Evolutionary conservation across 2,329 filamentous ascomycete genomes (phyloP).

Genomic region (Balansia obtecta): DNA sequence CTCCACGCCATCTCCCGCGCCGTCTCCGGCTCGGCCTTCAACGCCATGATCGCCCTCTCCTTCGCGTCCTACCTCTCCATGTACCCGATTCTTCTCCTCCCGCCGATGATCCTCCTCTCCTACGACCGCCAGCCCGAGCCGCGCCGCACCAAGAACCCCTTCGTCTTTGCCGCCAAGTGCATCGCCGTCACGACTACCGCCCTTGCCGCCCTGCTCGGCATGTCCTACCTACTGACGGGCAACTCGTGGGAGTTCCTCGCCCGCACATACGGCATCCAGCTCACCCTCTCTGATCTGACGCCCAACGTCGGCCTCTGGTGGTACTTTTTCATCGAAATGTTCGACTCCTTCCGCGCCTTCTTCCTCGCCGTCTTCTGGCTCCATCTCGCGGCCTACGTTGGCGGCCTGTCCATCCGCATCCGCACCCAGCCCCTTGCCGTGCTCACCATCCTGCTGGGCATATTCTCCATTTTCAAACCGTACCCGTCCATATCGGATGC

Average conservation of each 20-base stretch:
- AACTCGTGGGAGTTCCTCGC: conserved; percentile 77
- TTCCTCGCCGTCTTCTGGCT: conserved; percentile 98
- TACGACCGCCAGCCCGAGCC: conserved; percentile 49
- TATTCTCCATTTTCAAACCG: conserved; percentile 92
- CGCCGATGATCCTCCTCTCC: conserved; percentile 68
- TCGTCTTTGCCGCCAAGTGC: conserved; percentile 42
- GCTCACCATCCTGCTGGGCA: conserved; percentile 69
- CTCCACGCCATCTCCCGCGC: conserved; percentile 75
- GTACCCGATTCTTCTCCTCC: conserved; percentile 78
- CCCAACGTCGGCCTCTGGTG: conserved; percentile 97
- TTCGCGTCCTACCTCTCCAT: conserved; percentile 86
- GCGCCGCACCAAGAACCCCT: conserved; percentile 21
- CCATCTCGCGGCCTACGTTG: conserved; percentile 81
- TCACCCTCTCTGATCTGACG: conserved; percentile 82
- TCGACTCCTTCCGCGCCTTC: conserved; percentile 93
- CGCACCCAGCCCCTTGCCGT: conserved; percentile 79
- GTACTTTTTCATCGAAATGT: conserved; percentile 99
- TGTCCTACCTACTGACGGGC: conserved; percentile 62
- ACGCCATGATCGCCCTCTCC: conserved; percentile 71
- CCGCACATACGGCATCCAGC: conserved; percentile 86
- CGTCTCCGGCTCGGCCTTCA: conserved; percentile 57
- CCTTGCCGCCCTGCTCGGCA: conserved; percentile 49
- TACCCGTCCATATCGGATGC: conserved; percentile 91
- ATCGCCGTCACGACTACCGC: conserved; percentile 39
- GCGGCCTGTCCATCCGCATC: conserved; percentile 71